Evolutionary conservation across 2,329 filamentous ascomycete genomes (phyloP).

Genomic region (Tolypocladium tropicale): DNA sequence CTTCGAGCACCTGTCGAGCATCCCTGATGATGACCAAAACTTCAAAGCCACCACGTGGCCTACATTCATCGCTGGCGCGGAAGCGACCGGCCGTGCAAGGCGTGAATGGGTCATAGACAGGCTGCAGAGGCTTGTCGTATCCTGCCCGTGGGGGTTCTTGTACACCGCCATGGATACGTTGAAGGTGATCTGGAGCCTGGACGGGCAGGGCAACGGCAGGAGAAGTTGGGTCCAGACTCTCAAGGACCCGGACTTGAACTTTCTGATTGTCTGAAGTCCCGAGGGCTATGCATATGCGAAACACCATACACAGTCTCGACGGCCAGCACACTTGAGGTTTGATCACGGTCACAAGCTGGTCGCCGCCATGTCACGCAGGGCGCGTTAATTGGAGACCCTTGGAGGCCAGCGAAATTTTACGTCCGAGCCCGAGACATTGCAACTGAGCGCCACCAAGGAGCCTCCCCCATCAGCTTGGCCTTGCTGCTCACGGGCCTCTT

Average conservation of each 20-base stretch:
- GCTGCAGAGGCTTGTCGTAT: constrained; percentile 26
- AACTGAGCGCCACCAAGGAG: too few species aligned
- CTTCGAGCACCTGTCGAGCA: constrained; percentile 33
- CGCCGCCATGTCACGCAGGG: too few species aligned
- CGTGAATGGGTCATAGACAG: constrained; percentile 39
- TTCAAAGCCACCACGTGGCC: constrained; percentile 49
- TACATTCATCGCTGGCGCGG: constrained; percentile 44
- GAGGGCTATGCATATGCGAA: background rate
- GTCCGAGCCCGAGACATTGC: too few species aligned
- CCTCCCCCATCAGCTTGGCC: too few species aligned
- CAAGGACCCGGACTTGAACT: constrained; percentile 29
- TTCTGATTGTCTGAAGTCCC: constrained; percentile 28
- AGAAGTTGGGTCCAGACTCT: constrained; percentile 34
- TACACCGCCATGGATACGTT: constrained; percentile 36
- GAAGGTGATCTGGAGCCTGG: constrained; percentile 30
- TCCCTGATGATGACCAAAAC: constrained; percentile 38
- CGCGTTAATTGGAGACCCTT: too few species aligned
- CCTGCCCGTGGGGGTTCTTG: constrained; percentile 38
- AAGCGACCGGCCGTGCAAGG: constrained; percentile 29
- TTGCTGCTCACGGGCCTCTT: background rate
- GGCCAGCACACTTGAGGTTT: background rate
- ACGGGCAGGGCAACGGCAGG: constrained; percentile 17
- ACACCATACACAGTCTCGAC: background rate
- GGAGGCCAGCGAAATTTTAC: too few species aligned
- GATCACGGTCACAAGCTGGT: background rate